These are phyloP conservation scores for Boletus patriciae DNA, from an alignment of 768 basidiomycete genomes.

Conservation along the genomic window DNA sequence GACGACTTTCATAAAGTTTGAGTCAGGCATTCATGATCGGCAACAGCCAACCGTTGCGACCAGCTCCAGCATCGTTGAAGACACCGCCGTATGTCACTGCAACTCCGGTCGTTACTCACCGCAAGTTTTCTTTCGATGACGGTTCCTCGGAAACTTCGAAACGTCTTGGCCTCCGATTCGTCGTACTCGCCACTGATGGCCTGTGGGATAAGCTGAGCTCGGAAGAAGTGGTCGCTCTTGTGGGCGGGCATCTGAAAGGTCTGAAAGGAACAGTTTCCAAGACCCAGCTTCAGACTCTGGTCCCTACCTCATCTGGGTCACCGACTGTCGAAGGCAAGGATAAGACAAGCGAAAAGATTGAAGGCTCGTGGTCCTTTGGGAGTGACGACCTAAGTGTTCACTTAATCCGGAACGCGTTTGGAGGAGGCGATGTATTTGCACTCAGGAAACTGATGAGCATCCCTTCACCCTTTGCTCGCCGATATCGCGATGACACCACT, in stretches of 20 bases:
- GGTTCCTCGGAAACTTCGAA: constrained; percentile 21
- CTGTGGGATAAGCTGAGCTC: constrained; percentile 77
- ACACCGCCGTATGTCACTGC: constrained; percentile 94
- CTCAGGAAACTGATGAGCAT: constrained; percentile 73
- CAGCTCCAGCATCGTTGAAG: constrained; percentile 62
- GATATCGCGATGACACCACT: constrained; percentile 81
- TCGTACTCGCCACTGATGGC: constrained; percentile 88
- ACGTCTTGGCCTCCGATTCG: constrained; percentile 51
- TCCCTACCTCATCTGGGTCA: constrained; percentile 53
- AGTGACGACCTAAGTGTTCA: constrained; percentile 81
- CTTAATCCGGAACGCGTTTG: constrained; percentile 88
- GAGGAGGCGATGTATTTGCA: constrained; percentile 65
- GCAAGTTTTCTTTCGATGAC: constrained; percentile 56
- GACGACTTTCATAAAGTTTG: constrained; percentile 39
- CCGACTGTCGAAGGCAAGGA: constrained; percentile 65
- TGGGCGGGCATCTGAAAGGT: constrained; percentile 77
- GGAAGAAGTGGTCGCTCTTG: constrained; percentile 83
- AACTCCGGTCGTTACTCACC: constrained; percentile 77
- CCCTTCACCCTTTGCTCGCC: constrained; percentile 73
- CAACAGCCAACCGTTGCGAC: constrained; percentile 57
- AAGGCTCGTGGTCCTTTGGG: constrained; percentile 72
- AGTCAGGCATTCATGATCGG: constrained; percentile 67
- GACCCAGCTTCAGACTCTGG: constrained; percentile 50
- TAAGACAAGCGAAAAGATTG: constrained; percentile 34
- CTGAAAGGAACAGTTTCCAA: constrained; percentile 65